These are phyloP conservation scores for Kwoniella bestiolae DNA, from an alignment of 768 basidiomycete species.

Conservation along the genomic window DNA sequence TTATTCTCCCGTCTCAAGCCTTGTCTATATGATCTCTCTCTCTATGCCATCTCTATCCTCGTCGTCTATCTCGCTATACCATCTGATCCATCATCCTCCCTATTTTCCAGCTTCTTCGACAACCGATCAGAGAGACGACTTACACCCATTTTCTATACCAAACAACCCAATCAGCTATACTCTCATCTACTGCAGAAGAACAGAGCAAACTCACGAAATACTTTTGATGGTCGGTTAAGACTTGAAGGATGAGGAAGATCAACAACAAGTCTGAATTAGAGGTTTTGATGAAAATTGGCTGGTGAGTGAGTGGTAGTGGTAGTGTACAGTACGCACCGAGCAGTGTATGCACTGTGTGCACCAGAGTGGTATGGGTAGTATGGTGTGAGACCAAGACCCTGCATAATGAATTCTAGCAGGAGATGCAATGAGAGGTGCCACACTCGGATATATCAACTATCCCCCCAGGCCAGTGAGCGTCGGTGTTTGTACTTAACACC, in stretches of 20 bases:
- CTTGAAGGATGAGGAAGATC: constrained; percentile 28
- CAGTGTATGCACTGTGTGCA: background rate
- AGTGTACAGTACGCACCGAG: background rate
- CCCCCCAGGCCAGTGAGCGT: background rate
- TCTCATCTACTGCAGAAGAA: background rate
- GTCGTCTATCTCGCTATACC: background rate
- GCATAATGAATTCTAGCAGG: too few relatives aligned
- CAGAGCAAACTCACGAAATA: constrained; percentile 13
- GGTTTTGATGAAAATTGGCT: constrained; percentile 1
- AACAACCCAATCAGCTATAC: constrained; percentile 2
- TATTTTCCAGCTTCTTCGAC: background rate
- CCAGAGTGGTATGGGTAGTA: background rate
- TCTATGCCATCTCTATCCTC: background rate
- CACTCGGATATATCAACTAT: constrained; percentile 1
- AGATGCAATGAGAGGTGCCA: constrained; percentile 9
- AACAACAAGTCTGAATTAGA: background rate
- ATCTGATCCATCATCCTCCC: background rate
- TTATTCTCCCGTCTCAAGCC: constrained; percentile 1
- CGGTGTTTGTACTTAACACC: constrained; percentile 16
- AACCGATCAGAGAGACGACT: constrained; percentile 10
- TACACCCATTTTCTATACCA: constrained; percentile 37
- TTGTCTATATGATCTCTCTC: background rate
- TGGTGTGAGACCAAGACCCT: too few relatives aligned
- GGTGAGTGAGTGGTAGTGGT: background rate
- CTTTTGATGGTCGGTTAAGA: constrained; percentile 24